These are phyloP conservation scores for Barbatosphaeria neglecta DNA, from an alignment of 495 filamentous ascomycete species.

Conservation along the genomic window DNA sequence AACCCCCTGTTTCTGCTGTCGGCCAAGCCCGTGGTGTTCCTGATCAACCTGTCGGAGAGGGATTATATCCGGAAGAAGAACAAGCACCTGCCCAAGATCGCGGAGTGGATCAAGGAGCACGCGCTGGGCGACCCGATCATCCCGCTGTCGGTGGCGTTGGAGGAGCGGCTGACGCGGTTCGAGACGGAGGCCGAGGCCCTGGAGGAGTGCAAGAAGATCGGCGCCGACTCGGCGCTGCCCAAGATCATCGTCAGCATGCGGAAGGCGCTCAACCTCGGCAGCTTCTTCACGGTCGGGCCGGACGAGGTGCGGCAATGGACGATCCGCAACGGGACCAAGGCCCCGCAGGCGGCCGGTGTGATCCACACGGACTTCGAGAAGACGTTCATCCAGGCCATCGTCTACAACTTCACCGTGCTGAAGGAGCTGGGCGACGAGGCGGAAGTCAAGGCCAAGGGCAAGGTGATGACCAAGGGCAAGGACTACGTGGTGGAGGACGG, in stretches of 20 bases:
- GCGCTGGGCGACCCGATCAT: constrained; percentile 80
- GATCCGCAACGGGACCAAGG: constrained; percentile 91
- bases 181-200: constrained; percentile 63
- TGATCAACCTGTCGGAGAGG: constrained; percentile 93
- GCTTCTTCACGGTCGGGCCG: constrained; percentile 94
- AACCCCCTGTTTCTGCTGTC: constrained; percentile 92
- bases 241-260: constrained; percentile 95
- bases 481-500: constrained; percentile 81
- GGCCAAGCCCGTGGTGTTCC: constrained; percentile 93
- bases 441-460: constrained; percentile 82
- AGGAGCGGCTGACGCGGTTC: constrained; percentile 78
- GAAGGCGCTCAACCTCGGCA: constrained; percentile 72
- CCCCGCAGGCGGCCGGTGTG: constrained; percentile 91
- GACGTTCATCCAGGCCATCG: constrained; percentile 95
- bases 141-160: constrained; percentile 82
- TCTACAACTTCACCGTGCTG: constrained; percentile 72
- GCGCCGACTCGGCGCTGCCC: constrained; percentile 78
- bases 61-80: constrained; percentile 99
- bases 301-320: constrained; percentile 99
- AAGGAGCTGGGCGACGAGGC: constrained; percentile 83
- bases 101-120: constrained; percentile 86
- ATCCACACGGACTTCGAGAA: constrained; percentile 99
- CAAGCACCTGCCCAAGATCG: constrained; percentile 90
- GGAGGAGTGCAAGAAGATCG: constrained; percentile 81
- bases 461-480: constrained; percentile 98